Percentiles rank a stretch among this genome's conserved stretches.
phyloP scores from a whole-genome alignment of 2,329 filamentous ascomycete species.

The Daldinia sp. region DNA sequence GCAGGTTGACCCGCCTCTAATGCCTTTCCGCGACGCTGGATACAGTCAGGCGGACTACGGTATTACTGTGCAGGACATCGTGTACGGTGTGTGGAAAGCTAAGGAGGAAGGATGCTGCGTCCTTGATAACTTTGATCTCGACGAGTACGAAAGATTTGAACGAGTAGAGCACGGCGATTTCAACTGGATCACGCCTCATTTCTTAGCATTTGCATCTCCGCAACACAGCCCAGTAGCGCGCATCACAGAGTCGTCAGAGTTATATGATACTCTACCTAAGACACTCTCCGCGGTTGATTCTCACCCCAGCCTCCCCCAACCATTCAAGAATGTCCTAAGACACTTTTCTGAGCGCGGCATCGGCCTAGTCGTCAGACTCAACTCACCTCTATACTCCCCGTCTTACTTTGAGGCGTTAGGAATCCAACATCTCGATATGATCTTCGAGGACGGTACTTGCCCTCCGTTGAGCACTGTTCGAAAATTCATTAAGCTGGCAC shows the following conservation, averaged over 20 bases:
- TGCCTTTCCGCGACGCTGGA: conserved; percentile 98
- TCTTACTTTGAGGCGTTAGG: conserved; percentile 97
- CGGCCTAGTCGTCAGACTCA: conserved; percentile 92
- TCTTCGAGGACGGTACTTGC: conserved; percentile 98
- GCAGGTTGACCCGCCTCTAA: conserved; percentile 95
- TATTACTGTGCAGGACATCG: conserved; percentile 94
- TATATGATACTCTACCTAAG: conserved; percentile 80
- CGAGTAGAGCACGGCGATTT: conserved; percentile 98
- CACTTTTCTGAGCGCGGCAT: conserved; percentile 92
- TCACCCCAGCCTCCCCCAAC: conserved; percentile 77
- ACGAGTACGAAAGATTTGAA: conserved; percentile 97
- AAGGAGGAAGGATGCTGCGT: conserved; percentile 95
- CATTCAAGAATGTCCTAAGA: conserved; percentile 94
- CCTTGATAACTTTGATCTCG: conserved; percentile 92
- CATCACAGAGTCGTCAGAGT: conserved; percentile 77
- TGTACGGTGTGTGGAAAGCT: conserved; percentile 98
- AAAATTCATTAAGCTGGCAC: conserved; percentile 93
- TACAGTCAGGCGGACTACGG: conserved; percentile 99
- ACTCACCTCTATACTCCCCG: conserved; percentile 94
- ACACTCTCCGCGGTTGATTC: conserved; percentile 78
- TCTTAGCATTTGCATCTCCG: conserved; percentile 95
- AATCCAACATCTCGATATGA: conserved; percentile 98
- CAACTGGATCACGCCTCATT: conserved; percentile 98
- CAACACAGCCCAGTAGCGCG: conserved; percentile 82
- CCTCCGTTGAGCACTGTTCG: conserved; percentile 89